These are phyloP conservation scores for Lecanicillium sp. DNA, from an alignment of 2,329 filamentous ascomycete species.

Conservation along the genomic window DNA sequence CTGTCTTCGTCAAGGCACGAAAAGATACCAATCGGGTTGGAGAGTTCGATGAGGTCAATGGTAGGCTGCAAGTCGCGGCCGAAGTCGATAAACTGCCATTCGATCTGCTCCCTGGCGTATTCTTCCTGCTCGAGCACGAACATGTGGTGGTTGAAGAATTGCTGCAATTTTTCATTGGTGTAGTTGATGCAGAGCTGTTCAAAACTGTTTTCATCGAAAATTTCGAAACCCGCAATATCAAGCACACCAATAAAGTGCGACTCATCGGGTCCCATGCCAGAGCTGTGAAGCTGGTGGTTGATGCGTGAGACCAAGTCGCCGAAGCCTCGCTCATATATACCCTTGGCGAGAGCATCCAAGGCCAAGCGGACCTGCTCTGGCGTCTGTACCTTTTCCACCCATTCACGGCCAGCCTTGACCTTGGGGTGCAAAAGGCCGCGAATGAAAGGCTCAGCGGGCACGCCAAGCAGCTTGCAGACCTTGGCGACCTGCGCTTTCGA, in stretches of 20 bases:
- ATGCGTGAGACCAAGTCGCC: slow-evolving; percentile 88
- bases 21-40: slow-evolving; percentile 97
- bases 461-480: slow-evolving; percentile 79
- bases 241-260: slow-evolving; percentile 95
- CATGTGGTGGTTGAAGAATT: slow-evolving; percentile 99
- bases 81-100: slow-evolving; percentile 99
- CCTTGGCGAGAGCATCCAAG: slow-evolving; percentile 88
- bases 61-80: slow-evolving; percentile 94
- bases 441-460: slow-evolving; percentile 77
- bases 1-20: slow-evolving; percentile 96
- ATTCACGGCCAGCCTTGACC: slow-evolving; percentile 93
- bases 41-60: slow-evolving; percentile 91
- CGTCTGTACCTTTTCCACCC: slow-evolving; percentile 97
- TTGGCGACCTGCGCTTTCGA: slow-evolving; percentile 68
- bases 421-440: slow-evolving; percentile 85
- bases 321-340: slow-evolving; percentile 95
- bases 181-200: slow-evolving; percentile 99
- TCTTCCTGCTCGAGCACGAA: slow-evolving; percentile 98
- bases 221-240: slow-evolving; percentile 98
- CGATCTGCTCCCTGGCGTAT: slow-evolving; percentile 94
- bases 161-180: slow-evolving; percentile 97
- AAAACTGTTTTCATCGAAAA: slow-evolving; percentile 97
- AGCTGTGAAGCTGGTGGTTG: slow-evolving; percentile 86
- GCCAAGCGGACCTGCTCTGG: slow-evolving; percentile 90
- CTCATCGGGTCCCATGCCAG: slow-evolving; percentile 75